Conservation (phyloP, 306 rosid species). For the Mimosa bimucronata region DNA sequence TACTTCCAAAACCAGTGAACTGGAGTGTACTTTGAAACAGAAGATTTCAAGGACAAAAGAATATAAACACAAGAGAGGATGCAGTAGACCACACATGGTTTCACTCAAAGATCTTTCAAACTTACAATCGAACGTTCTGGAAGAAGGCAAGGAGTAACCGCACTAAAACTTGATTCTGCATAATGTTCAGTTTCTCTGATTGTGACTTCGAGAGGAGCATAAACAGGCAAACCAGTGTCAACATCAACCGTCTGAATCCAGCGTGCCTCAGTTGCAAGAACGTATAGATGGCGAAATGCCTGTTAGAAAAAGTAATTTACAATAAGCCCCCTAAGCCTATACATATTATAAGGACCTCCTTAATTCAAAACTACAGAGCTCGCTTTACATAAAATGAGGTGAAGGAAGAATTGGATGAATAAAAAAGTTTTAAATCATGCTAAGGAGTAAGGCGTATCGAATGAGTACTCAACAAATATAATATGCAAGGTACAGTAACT, state of each 20-base stretch:
- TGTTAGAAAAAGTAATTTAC: slow-evolving; percentile 36
- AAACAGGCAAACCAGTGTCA: slow-evolving; percentile 92
- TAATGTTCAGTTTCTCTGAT: slow-evolving; percentile 84
- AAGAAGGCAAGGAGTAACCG: slow-evolving; percentile 94
- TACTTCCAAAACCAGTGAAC: slow-evolving; percentile 36
- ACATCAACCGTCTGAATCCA: slow-evolving; percentile 99
- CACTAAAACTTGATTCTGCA: slow-evolving; percentile 93
- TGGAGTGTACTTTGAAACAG: slow-evolving; percentile 3
- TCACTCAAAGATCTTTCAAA: slow-evolving; percentile 34
- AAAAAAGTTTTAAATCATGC: neutral
- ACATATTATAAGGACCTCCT: neutral
- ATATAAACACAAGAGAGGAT: slow-evolving; percentile 18
- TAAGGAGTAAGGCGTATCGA: neutral
- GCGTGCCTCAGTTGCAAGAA: slow-evolving; percentile 96
- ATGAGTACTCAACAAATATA: neutral
- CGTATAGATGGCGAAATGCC: slow-evolving; percentile 96
- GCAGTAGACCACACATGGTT: slow-evolving; percentile 29
- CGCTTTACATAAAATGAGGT: neutral
- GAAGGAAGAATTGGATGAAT: neutral
- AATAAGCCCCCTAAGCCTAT: neutral
- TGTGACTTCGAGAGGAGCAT: slow-evolving; percentile 90
- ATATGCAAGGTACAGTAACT: neutral
- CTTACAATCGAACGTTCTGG: slow-evolving; percentile 93
- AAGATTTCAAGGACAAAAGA: neutral
- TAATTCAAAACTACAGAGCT: neutral